A percentile compares a stretch with the other conserved stretches of the same genome.
These are phyloP conservation scores for Tritrichomonas foetus DNA, from an alignment of 208 protist species.

Conservation along the genomic window DNA sequence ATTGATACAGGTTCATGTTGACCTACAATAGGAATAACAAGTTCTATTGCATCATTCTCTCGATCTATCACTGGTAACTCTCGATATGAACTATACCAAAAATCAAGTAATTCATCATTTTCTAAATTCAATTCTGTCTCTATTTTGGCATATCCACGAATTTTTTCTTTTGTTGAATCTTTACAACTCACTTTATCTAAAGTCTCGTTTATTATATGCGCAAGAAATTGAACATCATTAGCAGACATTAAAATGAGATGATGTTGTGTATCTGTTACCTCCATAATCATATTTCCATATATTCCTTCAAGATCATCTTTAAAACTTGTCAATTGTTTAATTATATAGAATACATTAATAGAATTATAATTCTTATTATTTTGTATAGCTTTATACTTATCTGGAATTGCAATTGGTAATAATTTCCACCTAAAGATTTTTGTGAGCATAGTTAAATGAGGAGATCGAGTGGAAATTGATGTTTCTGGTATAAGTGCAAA, in stretches of 20 bases:
- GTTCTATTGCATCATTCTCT: not conserved
- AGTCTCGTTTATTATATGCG: not conserved
- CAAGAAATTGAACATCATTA: conserved; percentile 11
- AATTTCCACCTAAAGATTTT: not conserved
- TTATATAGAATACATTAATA: not conserved
- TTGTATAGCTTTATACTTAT: not conserved
- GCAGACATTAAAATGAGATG: not conserved
- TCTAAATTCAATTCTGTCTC: not conserved
- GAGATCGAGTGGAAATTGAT: not conserved
- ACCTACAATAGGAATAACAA: not conserved
- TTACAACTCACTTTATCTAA: not conserved
- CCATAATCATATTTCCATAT: not conserved
- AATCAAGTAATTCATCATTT: not conserved
- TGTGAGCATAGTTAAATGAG: not conserved
- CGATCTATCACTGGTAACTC: not conserved
- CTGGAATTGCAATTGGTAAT: not conserved
- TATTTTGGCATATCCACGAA: not conserved
- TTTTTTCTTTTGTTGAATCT: not conserved
- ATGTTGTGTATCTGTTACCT: not conserved
- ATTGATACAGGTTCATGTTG: not conserved
- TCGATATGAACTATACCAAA: not conserved
- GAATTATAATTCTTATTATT: not conserved
- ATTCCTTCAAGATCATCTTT: not conserved
- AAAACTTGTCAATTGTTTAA: not conserved
- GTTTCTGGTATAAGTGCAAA: conserved; percentile 33